Evolutionary conservation across 192 early-diverging fungal genomes (phyloP), one percentile per base, ranked within the genome.

Genomic region (Chytriomyces sp.): DNA sequence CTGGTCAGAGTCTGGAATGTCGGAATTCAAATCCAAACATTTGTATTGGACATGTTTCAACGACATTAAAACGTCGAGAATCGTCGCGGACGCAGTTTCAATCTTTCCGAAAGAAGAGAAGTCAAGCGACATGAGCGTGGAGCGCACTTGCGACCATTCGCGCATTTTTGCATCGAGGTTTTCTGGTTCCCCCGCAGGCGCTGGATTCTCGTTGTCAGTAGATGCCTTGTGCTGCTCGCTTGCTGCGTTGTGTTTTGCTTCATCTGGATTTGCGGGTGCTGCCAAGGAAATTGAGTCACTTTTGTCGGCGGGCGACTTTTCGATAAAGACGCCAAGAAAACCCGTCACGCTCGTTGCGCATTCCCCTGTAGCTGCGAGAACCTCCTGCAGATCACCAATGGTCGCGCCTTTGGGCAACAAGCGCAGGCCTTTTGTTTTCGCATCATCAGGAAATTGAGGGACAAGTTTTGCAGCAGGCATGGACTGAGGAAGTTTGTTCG

Each of bases 291-390:
- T 43, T 20, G 77, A 3, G 35, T 16, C 63, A 1, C 1, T 26
- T 16, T 47, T 18, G 4, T 13, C 28, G n/a, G 67, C 28, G 2
- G 35, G 35, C 4, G 35, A 35, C 43, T 68, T 48, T 47, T 53
- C 8, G 45, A 71, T n/a, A 45, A 23, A 71, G 4, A 71, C 69
- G 18, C 50, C 70, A 75, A 93, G 90, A 59, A 93, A 93, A 3
- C 89, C 94, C 1, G 91, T 82, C 48, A 90, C 79, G 11, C 93
- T 91, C 4, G 88, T 83, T 11, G 89, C 90, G 75, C 92, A 94
- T 69, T 95, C 94, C 63, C 92, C 91, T 13, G 90, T 88, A 57
- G 92, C 84, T 7, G 89, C 80, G 44, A 93, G 77, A 80, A 94
- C 78, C 46, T 91, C 88, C 81, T 90, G 86, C 23, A 94, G 88